Evolutionary conservation across 768 basidiomycete species (phyloP).

Genomic region (Lactifluus pinguis): DNA sequence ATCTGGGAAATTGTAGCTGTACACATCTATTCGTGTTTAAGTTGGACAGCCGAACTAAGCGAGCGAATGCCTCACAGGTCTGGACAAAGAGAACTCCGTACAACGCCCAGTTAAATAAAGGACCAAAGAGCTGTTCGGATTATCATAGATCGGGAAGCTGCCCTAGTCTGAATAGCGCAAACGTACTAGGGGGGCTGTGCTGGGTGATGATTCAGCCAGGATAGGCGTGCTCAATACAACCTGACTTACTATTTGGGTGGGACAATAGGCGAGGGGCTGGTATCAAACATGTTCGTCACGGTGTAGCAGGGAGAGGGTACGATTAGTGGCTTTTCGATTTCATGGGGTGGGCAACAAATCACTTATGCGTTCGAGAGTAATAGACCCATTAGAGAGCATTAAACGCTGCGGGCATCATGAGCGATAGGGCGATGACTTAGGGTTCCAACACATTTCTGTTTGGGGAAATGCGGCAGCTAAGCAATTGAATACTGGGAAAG

Average conservation of each 20-base stretch:
- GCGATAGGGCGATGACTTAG: no score
- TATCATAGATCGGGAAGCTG: neutral
- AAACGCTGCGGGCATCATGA: no score
- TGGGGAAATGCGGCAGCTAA: no score
- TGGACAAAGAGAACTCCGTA: neutral
- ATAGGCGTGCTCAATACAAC: no score
- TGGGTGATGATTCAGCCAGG: neutral
- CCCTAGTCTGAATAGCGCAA: neutral
- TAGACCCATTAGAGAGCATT: no score
- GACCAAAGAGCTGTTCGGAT: neutral
- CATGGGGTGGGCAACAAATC: no score
- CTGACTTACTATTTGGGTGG: neutral
- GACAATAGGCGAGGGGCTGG: neutral
- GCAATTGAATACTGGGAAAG: no score
- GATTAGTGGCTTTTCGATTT: no score
- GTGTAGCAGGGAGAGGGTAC: no score
- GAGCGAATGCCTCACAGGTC: neutral
- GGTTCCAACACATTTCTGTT: no score
- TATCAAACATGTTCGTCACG: no score
- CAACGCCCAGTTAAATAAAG: neutral
- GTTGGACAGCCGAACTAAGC: neutral
- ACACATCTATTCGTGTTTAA: neutral
- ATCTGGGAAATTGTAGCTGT: slow-evolving; percentile 10
- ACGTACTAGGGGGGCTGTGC: slow-evolving; percentile 7
- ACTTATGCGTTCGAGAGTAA: no score